Conservation (phyloP, 306 rosid genomes). For the Castanospermum australe region DNA sequence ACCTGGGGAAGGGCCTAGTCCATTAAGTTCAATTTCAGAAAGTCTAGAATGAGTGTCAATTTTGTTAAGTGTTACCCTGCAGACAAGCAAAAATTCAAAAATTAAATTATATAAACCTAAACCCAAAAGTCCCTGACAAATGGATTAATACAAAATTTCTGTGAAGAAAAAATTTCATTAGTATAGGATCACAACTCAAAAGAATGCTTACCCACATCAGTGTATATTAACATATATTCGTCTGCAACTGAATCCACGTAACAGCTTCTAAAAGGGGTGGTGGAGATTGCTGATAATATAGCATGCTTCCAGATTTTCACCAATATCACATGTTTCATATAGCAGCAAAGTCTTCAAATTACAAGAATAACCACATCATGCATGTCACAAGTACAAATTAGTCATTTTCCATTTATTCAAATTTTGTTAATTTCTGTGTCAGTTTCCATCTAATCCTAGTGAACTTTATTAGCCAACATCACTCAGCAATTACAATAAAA, state of each 20-base stretch:
- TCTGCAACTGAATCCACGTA: background rate
- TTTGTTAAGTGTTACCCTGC: constrained; percentile 1
- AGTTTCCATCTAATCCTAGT: background rate
- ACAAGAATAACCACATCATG: background rate
- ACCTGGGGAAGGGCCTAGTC: background rate
- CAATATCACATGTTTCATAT: background rate
- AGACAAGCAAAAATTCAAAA: constrained; percentile 3
- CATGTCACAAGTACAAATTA: background rate
- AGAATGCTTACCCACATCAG: background rate
- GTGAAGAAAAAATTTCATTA: background rate
- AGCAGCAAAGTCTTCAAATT: background rate
- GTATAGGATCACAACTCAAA: background rate
- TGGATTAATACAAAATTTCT: background rate
- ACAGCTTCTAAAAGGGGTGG: background rate
- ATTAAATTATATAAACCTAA: background rate
- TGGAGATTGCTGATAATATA: background rate
- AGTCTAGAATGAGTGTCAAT: background rate
- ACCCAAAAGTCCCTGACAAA: background rate
- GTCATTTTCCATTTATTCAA: background rate
- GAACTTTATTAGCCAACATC: background rate
- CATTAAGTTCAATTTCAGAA: background rate
- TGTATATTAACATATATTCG: background rate
- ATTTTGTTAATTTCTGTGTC: constrained; percentile 7
- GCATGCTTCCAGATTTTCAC: background rate
- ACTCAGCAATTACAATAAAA: background rate